Evolutionary conservation across 2,329 filamentous ascomycete genomes (phyloP).

Genomic region (Arthrobotrys conoides): DNA sequence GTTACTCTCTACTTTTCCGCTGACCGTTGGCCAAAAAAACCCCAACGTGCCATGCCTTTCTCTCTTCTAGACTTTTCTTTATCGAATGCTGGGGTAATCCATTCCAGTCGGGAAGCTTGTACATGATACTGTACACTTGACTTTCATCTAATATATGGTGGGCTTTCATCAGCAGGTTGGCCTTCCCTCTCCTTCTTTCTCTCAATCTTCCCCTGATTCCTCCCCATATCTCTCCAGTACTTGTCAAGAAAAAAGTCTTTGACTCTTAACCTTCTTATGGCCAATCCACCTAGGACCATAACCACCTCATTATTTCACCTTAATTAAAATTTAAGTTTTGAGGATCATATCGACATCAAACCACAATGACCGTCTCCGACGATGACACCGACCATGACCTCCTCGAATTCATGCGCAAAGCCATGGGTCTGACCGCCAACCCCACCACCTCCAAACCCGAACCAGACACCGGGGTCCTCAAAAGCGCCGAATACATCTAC

Average conservation of each 20-base stretch:
- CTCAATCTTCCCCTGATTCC: no score
- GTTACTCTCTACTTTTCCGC: neutral
- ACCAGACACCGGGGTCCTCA: conserved; percentile 86
- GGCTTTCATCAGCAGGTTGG: no score
- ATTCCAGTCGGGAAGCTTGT: conserved; percentile 6
- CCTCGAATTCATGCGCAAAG: conserved; percentile 63
- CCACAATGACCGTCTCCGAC: conserved; percentile 33
- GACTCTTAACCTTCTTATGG: neutral
- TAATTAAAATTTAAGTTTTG: no score
- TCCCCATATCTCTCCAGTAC: neutral
- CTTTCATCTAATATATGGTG: no score
- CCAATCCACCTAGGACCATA: no score
- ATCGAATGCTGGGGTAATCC: neutral
- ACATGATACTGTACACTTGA: neutral
- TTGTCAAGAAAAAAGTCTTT: neutral
- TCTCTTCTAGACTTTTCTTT: neutral
- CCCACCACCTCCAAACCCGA: conserved; percentile 61
- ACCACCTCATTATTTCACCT: neutral
- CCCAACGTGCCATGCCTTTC: conserved; percentile 13
- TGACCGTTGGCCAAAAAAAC: neutral
- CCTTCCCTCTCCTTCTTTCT: neutral
- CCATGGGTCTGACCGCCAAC: conserved; percentile 57
- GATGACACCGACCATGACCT: conserved; percentile 64
- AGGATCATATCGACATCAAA: no score
- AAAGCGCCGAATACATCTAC: conserved; percentile 86